Conservation (phyloP, 2,329 filamentous ascomycete species). For the Chaetomium sp. region DNA sequence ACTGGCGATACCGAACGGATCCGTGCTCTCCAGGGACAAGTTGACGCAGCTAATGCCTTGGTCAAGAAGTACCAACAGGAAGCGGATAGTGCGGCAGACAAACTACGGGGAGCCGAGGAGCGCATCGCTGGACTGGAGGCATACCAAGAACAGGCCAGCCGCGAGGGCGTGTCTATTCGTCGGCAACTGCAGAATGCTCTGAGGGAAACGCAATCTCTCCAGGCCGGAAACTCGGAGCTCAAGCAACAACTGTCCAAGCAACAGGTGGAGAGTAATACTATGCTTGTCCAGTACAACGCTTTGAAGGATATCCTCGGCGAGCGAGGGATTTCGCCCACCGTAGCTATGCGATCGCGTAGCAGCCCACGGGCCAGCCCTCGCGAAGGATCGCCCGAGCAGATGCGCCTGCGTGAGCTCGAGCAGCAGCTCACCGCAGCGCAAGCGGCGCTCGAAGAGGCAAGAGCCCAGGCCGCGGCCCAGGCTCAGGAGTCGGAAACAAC, state of each 20-base stretch:
- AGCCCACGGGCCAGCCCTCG: constrained; percentile 66
- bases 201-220: constrained; percentile 79
- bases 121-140: constrained; percentile 94
- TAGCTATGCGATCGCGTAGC: constrained; percentile 69
- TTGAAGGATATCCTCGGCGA: constrained; percentile 91
- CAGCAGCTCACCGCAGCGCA: constrained; percentile 77
- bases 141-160: constrained; percentile 95
- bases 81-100: constrained; percentile 83
- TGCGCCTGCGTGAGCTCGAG: constrained; percentile 81
- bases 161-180: constrained; percentile 86
- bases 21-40: constrained; percentile 73
- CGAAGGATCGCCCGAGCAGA: constrained; percentile 77
- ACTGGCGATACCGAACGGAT: constrained; percentile 67
- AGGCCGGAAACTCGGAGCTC: constrained; percentile 77
- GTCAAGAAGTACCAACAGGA: constrained; percentile 88
- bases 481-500: constrained; percentile 84
- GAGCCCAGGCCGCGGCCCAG: constrained; percentile 72
- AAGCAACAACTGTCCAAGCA: constrained; percentile 81
- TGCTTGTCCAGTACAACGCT: constrained; percentile 87
- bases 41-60: constrained; percentile 74
- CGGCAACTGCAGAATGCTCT: constrained; percentile 85
- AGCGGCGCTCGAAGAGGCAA: constrained; percentile 84
- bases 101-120: constrained; percentile 89
- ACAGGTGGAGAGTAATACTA: constrained; percentile 90
- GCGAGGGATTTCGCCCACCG: constrained; percentile 79